Percentiles rank a stretch among this genome's conserved stretches.
These are phyloP conservation scores for Talaromyces sp. DNA, from an alignment of 2,329 filamentous ascomycete genomes.

Conservation along the genomic window DNA sequence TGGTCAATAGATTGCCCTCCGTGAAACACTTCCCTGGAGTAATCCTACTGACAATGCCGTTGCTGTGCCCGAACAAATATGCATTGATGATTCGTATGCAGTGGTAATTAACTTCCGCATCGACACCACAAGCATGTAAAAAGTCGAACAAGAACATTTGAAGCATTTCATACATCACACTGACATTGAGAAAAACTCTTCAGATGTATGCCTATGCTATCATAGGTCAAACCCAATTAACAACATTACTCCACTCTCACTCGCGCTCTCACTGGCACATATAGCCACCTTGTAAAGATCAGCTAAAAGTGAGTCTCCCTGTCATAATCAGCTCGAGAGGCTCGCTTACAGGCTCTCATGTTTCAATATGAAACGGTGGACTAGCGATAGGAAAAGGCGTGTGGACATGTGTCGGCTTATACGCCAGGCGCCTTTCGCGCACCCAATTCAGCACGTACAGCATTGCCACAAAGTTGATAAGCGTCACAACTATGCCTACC, in stretches of 20 bases:
- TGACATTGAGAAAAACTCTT: not conserved
- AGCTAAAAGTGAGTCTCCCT: not conserved
- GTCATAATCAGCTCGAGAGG: not conserved
- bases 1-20: too few relatives aligned
- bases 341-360: not conserved
- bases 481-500: not conserved
- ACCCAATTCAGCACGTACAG: not conserved
- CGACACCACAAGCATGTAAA: not conserved
- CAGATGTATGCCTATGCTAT: not conserved
- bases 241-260: not conserved
- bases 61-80: not conserved
- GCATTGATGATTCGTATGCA: not conserved
- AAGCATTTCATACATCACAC: not conserved
- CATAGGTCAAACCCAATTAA: not conserved
- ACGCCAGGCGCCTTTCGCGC: not conserved
- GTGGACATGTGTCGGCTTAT: not conserved
- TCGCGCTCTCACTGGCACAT: not conserved
- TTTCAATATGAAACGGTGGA: not conserved
- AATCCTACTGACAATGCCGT: too few relatives aligned
- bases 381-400: not conserved
- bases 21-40: too few relatives aligned
- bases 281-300: not conserved
- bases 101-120: not conserved
- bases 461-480: not conserved
- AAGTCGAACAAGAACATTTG: too few relatives aligned